phyloP scores from a whole-genome alignment of 2,329 filamentous ascomycete genomes.

The Calonectria multiphialidica region DNA sequence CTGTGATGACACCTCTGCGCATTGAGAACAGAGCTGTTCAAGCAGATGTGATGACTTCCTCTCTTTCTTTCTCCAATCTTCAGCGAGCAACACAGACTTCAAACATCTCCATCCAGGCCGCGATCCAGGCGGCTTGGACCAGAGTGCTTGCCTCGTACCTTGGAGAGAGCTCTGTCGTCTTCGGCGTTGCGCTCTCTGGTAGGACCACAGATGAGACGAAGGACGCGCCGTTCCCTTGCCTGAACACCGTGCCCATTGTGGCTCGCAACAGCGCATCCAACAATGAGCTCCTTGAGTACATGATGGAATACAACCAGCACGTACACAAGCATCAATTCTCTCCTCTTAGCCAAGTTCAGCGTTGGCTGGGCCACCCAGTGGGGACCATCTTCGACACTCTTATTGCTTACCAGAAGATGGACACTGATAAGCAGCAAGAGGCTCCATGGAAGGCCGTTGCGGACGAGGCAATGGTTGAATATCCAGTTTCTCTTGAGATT shows the following conservation, averaged over 20 bases:
- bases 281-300: constrained; percentile 66
- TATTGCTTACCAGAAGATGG: constrained; percentile 82
- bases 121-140: constrained; percentile 83
- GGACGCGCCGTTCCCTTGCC: constrained; percentile 78
- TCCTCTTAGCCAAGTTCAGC: constrained; percentile 79
- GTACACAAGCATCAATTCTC: constrained; percentile 79
- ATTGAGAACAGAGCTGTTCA: constrained; percentile 49
- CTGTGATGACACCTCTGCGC: constrained; percentile 76
- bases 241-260: constrained; percentile 83
- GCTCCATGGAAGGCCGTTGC: constrained; percentile 70
- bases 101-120: constrained; percentile 81
- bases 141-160: constrained; percentile 80
- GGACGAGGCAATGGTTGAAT: constrained; percentile 80
- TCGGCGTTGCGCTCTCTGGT: constrained; percentile 85
- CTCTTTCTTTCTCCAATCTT: constrained; percentile 58
- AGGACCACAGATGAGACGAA: constrained; percentile 72
- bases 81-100: constrained; percentile 66
- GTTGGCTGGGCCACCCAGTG: constrained; percentile 74
- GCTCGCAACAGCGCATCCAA: constrained; percentile 68
- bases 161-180: constrained; percentile 80
- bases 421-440: constrained; percentile 33
- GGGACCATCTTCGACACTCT: constrained; percentile 84
- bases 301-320: constrained; percentile 74
- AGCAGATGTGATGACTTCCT: constrained; percentile 51
- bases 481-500: constrained; percentile 84